A percentile compares a stretch with the other conserved stretches of the same genome.
These are phyloP conservation scores for Fusarium paranaense DNA, from an alignment of 2,329 filamentous ascomycete genomes.

Conservation along the genomic window DNA sequence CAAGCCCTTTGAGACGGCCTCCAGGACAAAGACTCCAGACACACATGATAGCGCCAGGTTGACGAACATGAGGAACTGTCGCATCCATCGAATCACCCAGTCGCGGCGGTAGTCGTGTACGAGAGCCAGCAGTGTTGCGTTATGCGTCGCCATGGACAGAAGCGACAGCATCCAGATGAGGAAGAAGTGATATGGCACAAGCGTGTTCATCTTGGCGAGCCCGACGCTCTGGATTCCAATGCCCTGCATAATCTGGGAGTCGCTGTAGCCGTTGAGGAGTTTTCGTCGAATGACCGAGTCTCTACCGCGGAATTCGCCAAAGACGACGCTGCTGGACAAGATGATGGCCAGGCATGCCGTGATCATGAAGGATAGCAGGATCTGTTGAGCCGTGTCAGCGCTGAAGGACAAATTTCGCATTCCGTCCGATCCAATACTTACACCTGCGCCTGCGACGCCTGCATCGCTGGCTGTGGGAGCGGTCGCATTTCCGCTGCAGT, in stretches of 20 bases:
- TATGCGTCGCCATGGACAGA: constrained; percentile 74
- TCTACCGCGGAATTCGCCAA: constrained; percentile 62
- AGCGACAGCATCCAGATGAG: constrained; percentile 76
- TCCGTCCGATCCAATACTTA: constrained; percentile 53
- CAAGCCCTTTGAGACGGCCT: constrained; percentile 64
- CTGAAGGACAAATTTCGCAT: neutral
- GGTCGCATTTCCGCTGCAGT: constrained; percentile 66
- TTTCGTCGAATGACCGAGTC: constrained; percentile 69
- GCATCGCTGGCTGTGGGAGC: constrained; percentile 62
- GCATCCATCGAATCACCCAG: constrained; percentile 74
- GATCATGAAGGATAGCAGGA: constrained; percentile 73
- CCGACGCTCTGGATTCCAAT: constrained; percentile 76
- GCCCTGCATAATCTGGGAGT: constrained; percentile 76
- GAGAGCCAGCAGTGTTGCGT: constrained; percentile 72
- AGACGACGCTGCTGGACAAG: constrained; percentile 66
- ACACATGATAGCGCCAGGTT: constrained; percentile 70
- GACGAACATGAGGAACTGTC: constrained; percentile 74
- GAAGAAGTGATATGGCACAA: constrained; percentile 78
- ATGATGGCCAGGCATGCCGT: constrained; percentile 69
- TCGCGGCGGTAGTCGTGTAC: constrained; percentile 75
- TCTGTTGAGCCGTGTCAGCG: constrained; percentile 32
- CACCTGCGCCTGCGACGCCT: constrained; percentile 66
- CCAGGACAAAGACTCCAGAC: constrained; percentile 67
- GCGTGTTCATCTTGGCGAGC: constrained; percentile 67
- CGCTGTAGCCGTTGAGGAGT: constrained; percentile 72